These are phyloP conservation scores for Hyaloscypha hepaticicola DNA, from an alignment of 495 filamentous ascomycete genomes.

Conservation along the genomic window DNA sequence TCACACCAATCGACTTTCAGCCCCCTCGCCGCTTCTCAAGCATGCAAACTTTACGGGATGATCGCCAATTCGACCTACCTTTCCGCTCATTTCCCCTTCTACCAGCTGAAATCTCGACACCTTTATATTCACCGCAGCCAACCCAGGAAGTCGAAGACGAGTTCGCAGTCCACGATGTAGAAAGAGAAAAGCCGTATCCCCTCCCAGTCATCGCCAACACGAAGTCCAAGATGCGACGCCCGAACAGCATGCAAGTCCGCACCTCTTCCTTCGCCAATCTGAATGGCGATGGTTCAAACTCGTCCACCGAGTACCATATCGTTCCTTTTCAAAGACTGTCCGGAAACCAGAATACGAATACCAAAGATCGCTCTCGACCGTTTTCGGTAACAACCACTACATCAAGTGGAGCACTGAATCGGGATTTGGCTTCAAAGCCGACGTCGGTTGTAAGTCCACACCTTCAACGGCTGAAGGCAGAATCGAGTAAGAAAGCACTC, in stretches of 20 bases:
- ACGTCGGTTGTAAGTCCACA: constrained; percentile 1
- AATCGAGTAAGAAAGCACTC: constrained; percentile 32
- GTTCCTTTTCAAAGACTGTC: not conserved
- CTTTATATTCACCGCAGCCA: not conserved
- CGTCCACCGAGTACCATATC: not conserved
- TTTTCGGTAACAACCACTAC: not conserved
- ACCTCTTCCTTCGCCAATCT: not conserved
- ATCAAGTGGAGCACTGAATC: not conserved
- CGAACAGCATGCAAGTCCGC: constrained; percentile 22
- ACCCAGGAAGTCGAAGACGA: not conserved
- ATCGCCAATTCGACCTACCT: not conserved
- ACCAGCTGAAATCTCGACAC: not conserved
- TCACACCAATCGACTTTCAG: constrained; percentile 17
- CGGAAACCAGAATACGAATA: not conserved
- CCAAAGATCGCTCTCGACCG: too few species aligned
- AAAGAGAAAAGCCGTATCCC: constrained; percentile 6
- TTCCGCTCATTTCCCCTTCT: constrained; percentile 10
- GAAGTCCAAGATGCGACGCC: constrained; percentile 21
- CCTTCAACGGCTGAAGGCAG: constrained; percentile 13
- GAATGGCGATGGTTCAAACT: not conserved
- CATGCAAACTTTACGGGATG: constrained; percentile 14
- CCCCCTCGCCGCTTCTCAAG: constrained; percentile 22
- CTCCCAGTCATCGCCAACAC: constrained; percentile 18
- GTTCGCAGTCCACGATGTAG: not conserved
- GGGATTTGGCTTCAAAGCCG: not conserved